Base-by-base conservation (phyloP, 2,329 filamentous ascomycete genomes). In the Madurella mycetomatis region DNA sequence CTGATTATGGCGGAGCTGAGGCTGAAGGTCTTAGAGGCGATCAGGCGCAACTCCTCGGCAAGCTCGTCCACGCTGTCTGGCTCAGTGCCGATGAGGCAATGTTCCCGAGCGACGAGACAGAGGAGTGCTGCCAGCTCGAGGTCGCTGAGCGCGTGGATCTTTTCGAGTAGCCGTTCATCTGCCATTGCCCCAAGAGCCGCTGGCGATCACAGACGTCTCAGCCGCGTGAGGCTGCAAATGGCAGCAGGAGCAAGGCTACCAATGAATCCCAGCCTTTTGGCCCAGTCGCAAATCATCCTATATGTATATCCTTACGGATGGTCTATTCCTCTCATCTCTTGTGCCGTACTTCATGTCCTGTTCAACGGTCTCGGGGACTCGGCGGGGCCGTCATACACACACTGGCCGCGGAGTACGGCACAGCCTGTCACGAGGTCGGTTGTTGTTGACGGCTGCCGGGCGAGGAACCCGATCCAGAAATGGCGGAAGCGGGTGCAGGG, bases 121-220 rank as follows among this genome's bases (percentile, higher is more conserved):
- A 96, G 81, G 41, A 97, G 79, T 13, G 88, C 75, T 19, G 92
- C 94, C 56, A 97, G 82, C 72, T 96, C 92, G 41, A 96, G 79
- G 73, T 96, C 92, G 65, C 86, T 88, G 59, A 97, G 78, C 62
- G 83, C 80, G 66, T 92, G 87, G 63, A 95, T 81, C 70, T 86
- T 87, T 59, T 81, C 76, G 57, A 86, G 74, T 58, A 91, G 76
- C 44, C 57, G 51, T 65, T 80, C 76, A 73, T 82, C 76, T 69
- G 81, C 83, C 85, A 87, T 88, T 65, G n/a, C 64, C 63, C 31
- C 25, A 25, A 15, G 4, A 31, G 5, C 17, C 18, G 44, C 4
- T 34, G 18, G 12, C 18, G 18, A 16, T 19, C 41, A 9, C 12
- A 9, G 2, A 12, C 8, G 17, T 8, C 40, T 30, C 39, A 18